Evolutionary conservation across 495 filamentous ascomycete species (phyloP), one percentile per base, ranked within the genome.

Genomic region (Hypoxylon fragiforme): DNA sequence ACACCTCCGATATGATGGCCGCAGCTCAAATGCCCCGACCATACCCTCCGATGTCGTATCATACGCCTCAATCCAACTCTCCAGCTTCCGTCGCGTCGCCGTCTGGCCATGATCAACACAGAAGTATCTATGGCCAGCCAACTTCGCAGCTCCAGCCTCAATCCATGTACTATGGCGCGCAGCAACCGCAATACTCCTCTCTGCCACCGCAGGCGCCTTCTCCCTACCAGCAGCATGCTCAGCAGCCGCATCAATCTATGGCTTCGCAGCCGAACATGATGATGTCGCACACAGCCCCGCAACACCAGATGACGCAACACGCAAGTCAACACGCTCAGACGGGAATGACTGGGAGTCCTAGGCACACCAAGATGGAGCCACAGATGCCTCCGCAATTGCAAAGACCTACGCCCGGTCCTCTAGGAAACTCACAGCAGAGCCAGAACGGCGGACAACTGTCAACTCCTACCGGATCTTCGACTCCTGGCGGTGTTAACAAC

Each of bases 61-160:
- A 96, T 65, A 96, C 92, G 2, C 91, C 92, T 12, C 91, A 96
- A 74, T 96, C 91, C 19, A 95, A 91, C 70, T 96, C 94, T 16
- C 94, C 94, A 28, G 89, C 90, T n/a, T 96, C 94, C 49, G 91
- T 97, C 54, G 87, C 92, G 46, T 97, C 94, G 13, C 86, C 89
- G 3, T 90, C 92, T 39, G 80, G 81, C 16, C 90, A 95, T 63
- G 94, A 98, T 59, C 92, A 90, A 55, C 89, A 92, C 75, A 80
- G 94, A 55, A 83, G 79, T 56, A 78, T 97, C 56, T 97, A 96
- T 69, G 85, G 82, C 12, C 89, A 90, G 56, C 88, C 90, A 28
- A 74, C 88, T 0, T 85, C 87, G 57, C 88, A 90, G 74, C 73
- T 90, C 54, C 84, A 84, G 39, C 85, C 89, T 50, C 92, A 95